Conservation (phyloP, 139 green algal species). For the Mesotaenium endlicherianum region DNA sequence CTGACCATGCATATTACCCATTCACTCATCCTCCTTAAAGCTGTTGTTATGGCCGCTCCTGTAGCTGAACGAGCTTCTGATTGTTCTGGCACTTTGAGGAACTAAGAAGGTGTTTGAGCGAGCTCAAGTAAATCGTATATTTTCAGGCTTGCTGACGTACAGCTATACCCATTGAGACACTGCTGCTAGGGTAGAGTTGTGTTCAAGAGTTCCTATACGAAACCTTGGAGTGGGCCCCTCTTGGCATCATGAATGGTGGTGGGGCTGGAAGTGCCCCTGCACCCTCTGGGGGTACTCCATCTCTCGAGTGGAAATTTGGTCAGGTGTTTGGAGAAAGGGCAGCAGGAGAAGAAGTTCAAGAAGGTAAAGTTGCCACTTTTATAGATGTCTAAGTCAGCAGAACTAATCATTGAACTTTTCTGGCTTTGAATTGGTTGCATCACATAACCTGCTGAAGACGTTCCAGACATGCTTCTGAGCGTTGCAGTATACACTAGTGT, state of each 20-base stretch:
- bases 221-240: no score
- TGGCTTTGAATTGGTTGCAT: neutral
- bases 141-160: no score
- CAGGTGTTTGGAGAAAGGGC: constrained; percentile 96
- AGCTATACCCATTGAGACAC: no score
- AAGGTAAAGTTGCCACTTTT: constrained; percentile 64
- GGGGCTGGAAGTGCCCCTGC: neutral
- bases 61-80: no score
- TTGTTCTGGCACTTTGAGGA: no score
- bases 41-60: no score
- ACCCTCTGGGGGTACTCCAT: neutral
- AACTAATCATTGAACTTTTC: neutral
- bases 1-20: no score
- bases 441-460: neutral
- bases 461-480: neutral
- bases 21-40: no score
- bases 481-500: neutral
- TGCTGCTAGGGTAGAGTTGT: no score
- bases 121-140: no score
- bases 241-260: neutral
- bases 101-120: no score
- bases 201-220: no score
- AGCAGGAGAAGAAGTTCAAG: constrained; percentile 90
- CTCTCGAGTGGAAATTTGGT: constrained; percentile 86
- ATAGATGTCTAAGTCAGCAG: neutral